Conservation (phyloP, 2,329 filamentous ascomycete genomes). For the Botrytis elliptica region DNA sequence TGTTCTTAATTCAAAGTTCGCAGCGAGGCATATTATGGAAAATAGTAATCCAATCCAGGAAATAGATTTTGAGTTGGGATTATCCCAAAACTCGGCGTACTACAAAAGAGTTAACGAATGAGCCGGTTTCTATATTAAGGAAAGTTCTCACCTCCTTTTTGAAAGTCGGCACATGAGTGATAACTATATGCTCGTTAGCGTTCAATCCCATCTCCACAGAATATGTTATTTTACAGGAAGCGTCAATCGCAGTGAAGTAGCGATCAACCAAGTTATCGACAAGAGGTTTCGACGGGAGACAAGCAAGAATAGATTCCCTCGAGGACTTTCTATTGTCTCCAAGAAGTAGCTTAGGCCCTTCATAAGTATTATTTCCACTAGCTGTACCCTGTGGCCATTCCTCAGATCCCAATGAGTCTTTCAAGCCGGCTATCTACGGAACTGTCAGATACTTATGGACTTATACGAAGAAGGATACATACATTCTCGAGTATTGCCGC, state of each 20-base stretch:
- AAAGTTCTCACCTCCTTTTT: slow-evolving; percentile 41
- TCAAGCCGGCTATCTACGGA: slow-evolving; percentile 58
- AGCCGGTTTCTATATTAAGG: background rate
- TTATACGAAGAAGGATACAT: background rate
- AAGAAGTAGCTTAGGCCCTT: slow-evolving; percentile 31
- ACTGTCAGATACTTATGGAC: slow-evolving; percentile 32
- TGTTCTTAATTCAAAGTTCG: slow-evolving; percentile 17
- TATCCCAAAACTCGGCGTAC: slow-evolving; percentile 37
- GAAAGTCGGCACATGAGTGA: slow-evolving; percentile 53
- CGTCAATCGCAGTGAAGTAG: slow-evolving; percentile 52
- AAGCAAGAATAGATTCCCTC: slow-evolving; percentile 48
- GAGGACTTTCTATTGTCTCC: slow-evolving; percentile 34
- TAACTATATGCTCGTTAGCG: slow-evolving; percentile 14
- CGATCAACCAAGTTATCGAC: slow-evolving; percentile 51
- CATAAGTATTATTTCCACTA: background rate
- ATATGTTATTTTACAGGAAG: slow-evolving; percentile 48
- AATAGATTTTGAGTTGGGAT: slow-evolving; percentile 39
- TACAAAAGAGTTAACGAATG: slow-evolving; percentile 24
- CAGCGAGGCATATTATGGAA: slow-evolving; percentile 22
- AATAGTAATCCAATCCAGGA: slow-evolving; percentile 55
- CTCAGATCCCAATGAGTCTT: slow-evolving; percentile 50
- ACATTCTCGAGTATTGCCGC: slow-evolving; percentile 20
- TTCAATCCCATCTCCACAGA: background rate
- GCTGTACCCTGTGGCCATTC: slow-evolving; percentile 9
- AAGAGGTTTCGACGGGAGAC: slow-evolving; percentile 48